A percentile compares a stretch with the other conserved stretches of the same genome.
Conservation (phyloP, 805 yeast genomes). For the Scheffersomyces amazonensis region DNA sequence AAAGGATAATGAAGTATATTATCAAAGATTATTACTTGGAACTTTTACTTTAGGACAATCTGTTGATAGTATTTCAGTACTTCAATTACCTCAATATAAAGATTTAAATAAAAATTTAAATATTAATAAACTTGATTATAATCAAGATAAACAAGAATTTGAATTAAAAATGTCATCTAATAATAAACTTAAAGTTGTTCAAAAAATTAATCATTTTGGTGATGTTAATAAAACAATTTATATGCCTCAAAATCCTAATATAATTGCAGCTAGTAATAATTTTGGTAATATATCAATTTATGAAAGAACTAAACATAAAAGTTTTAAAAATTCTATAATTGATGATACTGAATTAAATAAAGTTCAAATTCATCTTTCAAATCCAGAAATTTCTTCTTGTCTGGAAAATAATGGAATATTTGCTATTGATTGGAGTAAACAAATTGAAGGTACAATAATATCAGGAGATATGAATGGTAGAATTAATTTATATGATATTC, state of each 20-base stretch:
- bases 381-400: slow-evolving; percentile 27
- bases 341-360: slow-evolving; percentile 29
- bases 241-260: slow-evolving; percentile 85
- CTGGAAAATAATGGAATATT: slow-evolving; percentile 40
- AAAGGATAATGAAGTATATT: slow-evolving; percentile 10
- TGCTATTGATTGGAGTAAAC: slow-evolving; percentile 73
- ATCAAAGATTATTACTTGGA: slow-evolving; percentile 52
- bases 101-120: slow-evolving; percentile 33
- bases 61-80: slow-evolving; percentile 43
- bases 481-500: slow-evolving; percentile 68
- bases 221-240: slow-evolving; percentile 71
- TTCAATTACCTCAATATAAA: slow-evolving; percentile 30
- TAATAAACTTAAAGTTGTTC: slow-evolving; percentile 36
- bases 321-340: slow-evolving; percentile 22
- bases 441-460: slow-evolving; percentile 55
- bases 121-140: slow-evolving; percentile 33
- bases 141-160: slow-evolving; percentile 38
- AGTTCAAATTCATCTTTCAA: slow-evolving; percentile 51
- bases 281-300: slow-evolving; percentile 64
- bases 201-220: slow-evolving; percentile 64
- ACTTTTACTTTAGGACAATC: slow-evolving; percentile 62
- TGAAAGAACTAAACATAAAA: slow-evolving; percentile 78
- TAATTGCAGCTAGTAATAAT: slow-evolving; percentile 69
- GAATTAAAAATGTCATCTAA: slow-evolving; percentile 23
- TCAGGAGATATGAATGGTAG: slow-evolving; percentile 65